phyloP scores from a whole-genome alignment of 495 filamentous ascomycete genomes.

The Talaromyces stipitatus region DNA sequence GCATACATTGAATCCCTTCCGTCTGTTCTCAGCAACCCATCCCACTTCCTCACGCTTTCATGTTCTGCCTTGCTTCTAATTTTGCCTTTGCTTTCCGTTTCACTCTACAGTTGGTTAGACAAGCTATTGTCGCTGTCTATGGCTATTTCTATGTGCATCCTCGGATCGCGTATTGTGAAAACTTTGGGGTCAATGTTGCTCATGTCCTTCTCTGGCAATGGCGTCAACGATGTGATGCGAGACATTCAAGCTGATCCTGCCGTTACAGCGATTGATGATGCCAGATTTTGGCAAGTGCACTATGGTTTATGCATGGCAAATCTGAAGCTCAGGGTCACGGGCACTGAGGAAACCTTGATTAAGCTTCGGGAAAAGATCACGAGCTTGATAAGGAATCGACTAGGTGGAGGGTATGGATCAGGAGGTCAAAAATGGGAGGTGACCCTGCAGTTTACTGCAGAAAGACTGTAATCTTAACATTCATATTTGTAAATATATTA shows the following conservation, averaged over 20 bases:
- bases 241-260: constrained; percentile 76
- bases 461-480: constrained; percentile 17
- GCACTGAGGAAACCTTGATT: constrained; percentile 57
- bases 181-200: constrained; percentile 87
- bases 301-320: constrained; percentile 96
- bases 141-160: constrained; percentile 74
- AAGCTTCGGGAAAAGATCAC: constrained; percentile 66
- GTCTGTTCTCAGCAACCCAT: constrained; percentile 78
- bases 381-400: constrained; percentile 71
- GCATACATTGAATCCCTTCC: constrained; percentile 77
- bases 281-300: constrained; percentile 96
- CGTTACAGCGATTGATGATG: constrained; percentile 74
- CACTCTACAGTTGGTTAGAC: constrained; percentile 73
- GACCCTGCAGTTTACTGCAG: constrained; percentile 39
- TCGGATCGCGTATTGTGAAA: constrained; percentile 75
- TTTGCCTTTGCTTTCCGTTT: constrained; percentile 71
- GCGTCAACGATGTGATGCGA: constrained; percentile 66
- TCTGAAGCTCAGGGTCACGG: constrained; percentile 65
- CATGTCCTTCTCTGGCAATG: constrained; percentile 70
- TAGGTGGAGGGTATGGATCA: constrained; percentile 80
- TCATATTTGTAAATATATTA: not conserved
- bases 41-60: constrained; percentile 85
- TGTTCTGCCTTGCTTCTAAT: constrained; percentile 75
- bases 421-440: constrained; percentile 90
- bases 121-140: constrained; percentile 71